A percentile compares a stretch with the other conserved stretches of the same genome.
These are phyloP conservation scores for Verticillium nonalfalfae DNA, from an alignment of 2,329 filamentous ascomycete genomes.

Conservation along the genomic window DNA sequence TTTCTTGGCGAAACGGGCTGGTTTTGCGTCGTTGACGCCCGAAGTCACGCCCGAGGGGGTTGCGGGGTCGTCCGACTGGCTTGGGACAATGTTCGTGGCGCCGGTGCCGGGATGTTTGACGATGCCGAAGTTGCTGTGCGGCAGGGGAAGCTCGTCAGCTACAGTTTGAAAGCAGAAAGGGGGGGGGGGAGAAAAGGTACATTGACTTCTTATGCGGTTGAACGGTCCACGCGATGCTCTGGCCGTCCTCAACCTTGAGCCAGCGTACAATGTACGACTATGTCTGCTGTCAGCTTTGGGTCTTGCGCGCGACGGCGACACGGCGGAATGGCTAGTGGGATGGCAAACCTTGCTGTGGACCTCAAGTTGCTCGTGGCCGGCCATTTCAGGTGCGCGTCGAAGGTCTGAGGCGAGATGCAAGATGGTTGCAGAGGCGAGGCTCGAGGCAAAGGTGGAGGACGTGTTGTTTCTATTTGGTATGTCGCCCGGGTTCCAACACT, in stretches of 20 bases:
- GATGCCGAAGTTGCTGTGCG: constrained; percentile 78
- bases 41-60: constrained; percentile 40
- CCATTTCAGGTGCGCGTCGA: constrained; percentile 49
- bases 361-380: constrained; percentile 92
- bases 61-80: constrained; percentile 34
- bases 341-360: constrained; percentile 86
- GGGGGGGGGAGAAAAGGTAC: constrained; percentile 31
- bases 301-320: constrained; percentile 6
- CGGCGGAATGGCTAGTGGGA: not conserved
- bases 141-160: constrained; percentile 3
- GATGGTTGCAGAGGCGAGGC: not conserved
- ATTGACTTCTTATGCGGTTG: constrained; percentile 98
- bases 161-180: not conserved
- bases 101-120: constrained; percentile 89
- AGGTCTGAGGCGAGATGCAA: not conserved
- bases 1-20: constrained; percentile 44
- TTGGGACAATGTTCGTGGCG: constrained; percentile 39
- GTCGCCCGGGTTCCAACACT: not conserved
- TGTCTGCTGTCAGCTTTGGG: constrained; percentile 9
- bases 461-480: not conserved
- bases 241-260: constrained; percentile 83
- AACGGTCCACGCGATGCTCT: constrained; percentile 96
- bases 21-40: constrained; percentile 35
- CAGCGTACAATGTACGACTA: constrained; percentile 98
- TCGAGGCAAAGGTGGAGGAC: not conserved